Evolutionary conservation across 257 asterid species (phyloP), one percentile per base, ranked within the genome.

Genomic region (Perilla frutescens): DNA sequence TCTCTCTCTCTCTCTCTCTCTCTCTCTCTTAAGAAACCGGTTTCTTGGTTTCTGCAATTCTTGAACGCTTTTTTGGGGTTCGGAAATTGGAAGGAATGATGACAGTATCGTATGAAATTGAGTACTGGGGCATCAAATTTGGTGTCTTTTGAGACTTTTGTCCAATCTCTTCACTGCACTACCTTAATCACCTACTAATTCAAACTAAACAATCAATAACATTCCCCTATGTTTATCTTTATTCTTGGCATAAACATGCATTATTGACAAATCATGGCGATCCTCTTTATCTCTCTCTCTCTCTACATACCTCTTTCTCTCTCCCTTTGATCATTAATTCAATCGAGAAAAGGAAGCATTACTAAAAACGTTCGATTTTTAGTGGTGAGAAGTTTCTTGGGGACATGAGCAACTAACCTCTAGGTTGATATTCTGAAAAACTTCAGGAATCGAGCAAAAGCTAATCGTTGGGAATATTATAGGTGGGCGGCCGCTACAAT

Each of bases 131-230:
- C 48, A 62, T 32, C 7, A 73, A 58, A 51, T 76, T 69, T 82
- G 66, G 83, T 63, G 81, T 74, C 90, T 83, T 85, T 81, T 81
- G 62, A 81, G 85, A 68, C 81, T 61, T 53, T 37, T 74, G 84
- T 79, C 83, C 81, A 54, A 63, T 79, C 75, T 66, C 45, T 20
- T 15, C 64, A n/a, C 4, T 49, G 13, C 68, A 20, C 26, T 20
- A 20, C 26, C 26, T 20, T 20, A 20, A 20, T 20, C 26, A 20
- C 26, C 26, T 20, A 54, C 14, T 44, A 41, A 29, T 26, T 72
- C 73, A 44, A 71, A 71, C 54, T 50, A 8, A 43, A 40, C 2
- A 4, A 0, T 5, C 8, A 41, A 39, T 13, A 6, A 7, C 45
- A n/a, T 32, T n/a, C 14, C 4, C 59, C 12, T 13, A 39, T 11